A percentile compares a stretch with the other conserved stretches of the same genome.
phyloP scores from a whole-genome alignment of 2,329 filamentous ascomycete genomes.

The Aspergillus nomiae region DNA sequence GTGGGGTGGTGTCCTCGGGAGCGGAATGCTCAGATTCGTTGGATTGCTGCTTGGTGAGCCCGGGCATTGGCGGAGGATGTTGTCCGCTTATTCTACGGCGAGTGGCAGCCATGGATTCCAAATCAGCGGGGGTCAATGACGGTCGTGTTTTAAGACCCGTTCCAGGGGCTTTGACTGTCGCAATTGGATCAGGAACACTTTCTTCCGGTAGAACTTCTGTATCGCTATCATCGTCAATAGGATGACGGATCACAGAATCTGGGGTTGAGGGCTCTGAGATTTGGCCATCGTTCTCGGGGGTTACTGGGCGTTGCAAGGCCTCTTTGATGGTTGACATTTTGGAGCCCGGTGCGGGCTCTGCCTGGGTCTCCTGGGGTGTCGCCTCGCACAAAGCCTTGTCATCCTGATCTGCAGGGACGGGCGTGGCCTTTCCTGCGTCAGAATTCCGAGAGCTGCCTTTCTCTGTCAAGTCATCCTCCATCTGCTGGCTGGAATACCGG shows the following conservation, averaged over 20 bases:
- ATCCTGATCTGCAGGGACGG: constrained; percentile 26
- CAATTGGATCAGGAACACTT: constrained; percentile 76
- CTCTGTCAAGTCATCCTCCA: constrained; percentile 26
- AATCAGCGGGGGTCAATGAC: constrained; percentile 83
- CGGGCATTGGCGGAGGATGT: constrained; percentile 44
- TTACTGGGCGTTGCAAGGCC: constrained; percentile 43
- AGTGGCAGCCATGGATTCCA: constrained; percentile 80
- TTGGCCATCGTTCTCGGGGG: constrained; percentile 59
- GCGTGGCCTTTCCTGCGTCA: constrained; percentile 33
- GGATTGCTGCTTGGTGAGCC: constrained; percentile 25
- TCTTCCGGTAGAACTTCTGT: constrained; percentile 45
- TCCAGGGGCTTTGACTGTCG: constrained; percentile 86
- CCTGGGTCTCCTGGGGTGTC: constrained; percentile 14
- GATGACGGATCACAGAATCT: constrained; percentile 85
- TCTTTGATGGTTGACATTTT: constrained; percentile 40
- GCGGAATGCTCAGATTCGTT: constrained; percentile 21
- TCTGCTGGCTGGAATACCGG: constrained; percentile 54
- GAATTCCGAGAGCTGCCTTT: constrained; percentile 33
- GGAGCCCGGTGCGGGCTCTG: constrained; percentile 33
- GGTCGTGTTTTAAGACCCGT: constrained; percentile 86
- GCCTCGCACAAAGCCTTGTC: constrained; percentile 42
- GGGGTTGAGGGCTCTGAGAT: constrained; percentile 71
- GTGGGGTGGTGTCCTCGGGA: constrained; percentile 27
- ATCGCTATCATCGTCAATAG: constrained; percentile 53
- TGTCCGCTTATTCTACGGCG: constrained; percentile 83